phyloP scores from a whole-genome alignment of 108 stramenopile species.

The Fistulifera solaris region DNA sequence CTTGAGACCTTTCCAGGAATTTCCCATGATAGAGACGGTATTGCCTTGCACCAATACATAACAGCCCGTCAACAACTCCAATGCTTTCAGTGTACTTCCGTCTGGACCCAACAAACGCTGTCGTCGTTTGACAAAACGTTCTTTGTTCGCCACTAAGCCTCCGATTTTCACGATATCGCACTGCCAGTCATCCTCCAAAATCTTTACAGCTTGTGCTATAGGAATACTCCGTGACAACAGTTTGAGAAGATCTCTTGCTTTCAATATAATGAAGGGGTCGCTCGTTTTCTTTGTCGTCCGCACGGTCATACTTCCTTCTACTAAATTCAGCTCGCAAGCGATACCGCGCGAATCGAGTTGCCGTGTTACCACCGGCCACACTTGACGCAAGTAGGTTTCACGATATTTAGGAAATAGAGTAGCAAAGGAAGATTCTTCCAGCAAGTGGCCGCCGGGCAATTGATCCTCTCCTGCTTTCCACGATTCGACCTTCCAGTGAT shows the following conservation, averaged over 20 bases:
- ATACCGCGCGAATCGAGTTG: conserved; percentile 72
- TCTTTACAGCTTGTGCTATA: conserved; percentile 87
- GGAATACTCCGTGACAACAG: conserved; percentile 90
- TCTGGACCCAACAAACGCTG: conserved; percentile 95
- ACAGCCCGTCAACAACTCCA: conserved; percentile 95
- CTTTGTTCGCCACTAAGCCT: conserved; percentile 96
- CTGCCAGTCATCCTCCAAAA: conserved; percentile 91
- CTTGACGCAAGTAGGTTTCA: conserved; percentile 95
- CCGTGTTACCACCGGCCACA: conserved; percentile 94
- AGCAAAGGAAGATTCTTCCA: conserved; percentile 97
- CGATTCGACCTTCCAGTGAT: conserved; percentile 90
- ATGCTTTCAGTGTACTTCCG: conserved; percentile 95
- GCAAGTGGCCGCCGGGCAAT: conserved; percentile 73
- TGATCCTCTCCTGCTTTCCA: conserved; percentile 56
- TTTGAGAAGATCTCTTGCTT: conserved; percentile 96
- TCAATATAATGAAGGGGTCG: conserved; percentile 96
- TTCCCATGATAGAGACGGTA: conserved; percentile 91
- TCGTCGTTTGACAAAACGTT: conserved; percentile 97
- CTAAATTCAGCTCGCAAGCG: conserved; percentile 77
- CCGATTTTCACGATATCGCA: conserved; percentile 99
- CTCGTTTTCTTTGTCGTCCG: conserved; percentile 88
- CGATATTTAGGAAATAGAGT: conserved; percentile 99
- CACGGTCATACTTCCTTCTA: conserved; percentile 99
- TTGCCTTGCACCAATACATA: conserved; percentile 98
- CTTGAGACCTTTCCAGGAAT: conserved; percentile 77